A percentile compares a stretch with the other conserved stretches of the same genome.
Evolutionary conservation across 176 grass and related monocot species (phyloP).

Genomic region (Raddia guianensis): DNA sequence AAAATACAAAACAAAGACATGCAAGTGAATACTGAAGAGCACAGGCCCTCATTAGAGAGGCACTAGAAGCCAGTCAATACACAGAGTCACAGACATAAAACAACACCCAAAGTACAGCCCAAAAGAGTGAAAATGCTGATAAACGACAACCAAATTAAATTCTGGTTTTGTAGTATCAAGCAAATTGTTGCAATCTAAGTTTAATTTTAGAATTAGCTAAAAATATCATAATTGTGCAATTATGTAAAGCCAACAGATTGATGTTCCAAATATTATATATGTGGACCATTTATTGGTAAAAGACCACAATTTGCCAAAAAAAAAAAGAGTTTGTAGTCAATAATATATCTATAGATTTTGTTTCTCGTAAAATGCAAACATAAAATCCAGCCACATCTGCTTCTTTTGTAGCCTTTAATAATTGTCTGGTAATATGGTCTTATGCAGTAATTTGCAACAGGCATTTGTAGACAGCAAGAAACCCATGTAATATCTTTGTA

Average conservation of each 20-base stretch:
- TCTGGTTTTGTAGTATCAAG: not conserved
- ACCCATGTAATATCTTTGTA: not conserved
- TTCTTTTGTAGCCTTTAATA: slow-evolving; percentile 8
- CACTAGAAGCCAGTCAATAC: not conserved
- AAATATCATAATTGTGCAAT: not conserved
- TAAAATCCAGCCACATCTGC: not conserved
- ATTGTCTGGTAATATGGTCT: slow-evolving; percentile 16
- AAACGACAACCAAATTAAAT: not conserved
- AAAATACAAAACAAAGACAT: not conserved
- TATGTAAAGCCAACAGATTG: not conserved
- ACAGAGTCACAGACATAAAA: slow-evolving; percentile 5
- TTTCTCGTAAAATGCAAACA: not conserved
- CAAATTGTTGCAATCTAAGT: not conserved
- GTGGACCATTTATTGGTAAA: not conserved
- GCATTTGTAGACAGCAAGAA: not conserved
- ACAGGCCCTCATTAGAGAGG: not conserved
- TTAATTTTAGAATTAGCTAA: not conserved
- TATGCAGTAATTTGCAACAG: not conserved
- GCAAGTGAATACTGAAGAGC: not conserved
- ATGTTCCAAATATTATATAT: not conserved
- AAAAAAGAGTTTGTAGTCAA: slow-evolving; percentile 21
- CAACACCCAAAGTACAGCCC: not conserved
- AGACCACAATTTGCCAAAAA: not conserved
- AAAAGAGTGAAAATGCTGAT: not conserved
- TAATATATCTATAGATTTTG: not conserved